These are phyloP conservation scores for Aphanomyces invadans DNA, from an alignment of 352 stramenopile species.

Conservation along the genomic window DNA sequence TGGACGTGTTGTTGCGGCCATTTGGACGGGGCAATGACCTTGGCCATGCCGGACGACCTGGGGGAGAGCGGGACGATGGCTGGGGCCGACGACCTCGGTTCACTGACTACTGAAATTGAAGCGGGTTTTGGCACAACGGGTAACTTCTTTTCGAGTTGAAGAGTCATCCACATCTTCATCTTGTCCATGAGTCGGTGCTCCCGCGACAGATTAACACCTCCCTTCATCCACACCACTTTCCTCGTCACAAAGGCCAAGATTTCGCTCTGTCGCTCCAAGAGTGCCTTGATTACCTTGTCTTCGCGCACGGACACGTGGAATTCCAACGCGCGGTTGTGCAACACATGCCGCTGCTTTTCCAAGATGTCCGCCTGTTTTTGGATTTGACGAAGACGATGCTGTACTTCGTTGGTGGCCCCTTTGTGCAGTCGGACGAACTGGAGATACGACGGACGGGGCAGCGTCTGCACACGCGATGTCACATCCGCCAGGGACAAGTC, in stretches of 20 bases:
- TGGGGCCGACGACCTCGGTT: background rate
- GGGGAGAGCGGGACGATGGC: background rate
- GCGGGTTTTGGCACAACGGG: too few relatives aligned
- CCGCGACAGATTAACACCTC: background rate
- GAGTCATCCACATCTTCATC: slow-evolving; percentile 2
- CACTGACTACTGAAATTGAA: background rate
- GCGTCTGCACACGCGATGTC: background rate
- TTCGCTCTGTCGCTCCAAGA: background rate
- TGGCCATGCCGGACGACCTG: background rate
- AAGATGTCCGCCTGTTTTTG: background rate
- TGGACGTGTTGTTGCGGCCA: background rate
- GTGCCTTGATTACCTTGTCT: background rate
- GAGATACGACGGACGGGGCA: background rate
- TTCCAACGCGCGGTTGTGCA: background rate
- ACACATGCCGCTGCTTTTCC: background rate
- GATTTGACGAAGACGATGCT: background rate
- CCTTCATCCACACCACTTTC: background rate
- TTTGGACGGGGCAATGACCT: too few relatives aligned
- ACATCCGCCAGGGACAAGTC: background rate
- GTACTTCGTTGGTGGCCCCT: background rate
- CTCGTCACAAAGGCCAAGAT: background rate
- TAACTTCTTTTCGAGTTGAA: background rate
- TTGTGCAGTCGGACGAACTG: background rate
- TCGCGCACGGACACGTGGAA: background rate
- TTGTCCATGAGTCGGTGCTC: background rate